Evolutionary conservation across 2,329 filamentous ascomycete species (phyloP), one percentile per base, ranked within the genome.

Genomic region (Fusarium chaquense): DNA sequence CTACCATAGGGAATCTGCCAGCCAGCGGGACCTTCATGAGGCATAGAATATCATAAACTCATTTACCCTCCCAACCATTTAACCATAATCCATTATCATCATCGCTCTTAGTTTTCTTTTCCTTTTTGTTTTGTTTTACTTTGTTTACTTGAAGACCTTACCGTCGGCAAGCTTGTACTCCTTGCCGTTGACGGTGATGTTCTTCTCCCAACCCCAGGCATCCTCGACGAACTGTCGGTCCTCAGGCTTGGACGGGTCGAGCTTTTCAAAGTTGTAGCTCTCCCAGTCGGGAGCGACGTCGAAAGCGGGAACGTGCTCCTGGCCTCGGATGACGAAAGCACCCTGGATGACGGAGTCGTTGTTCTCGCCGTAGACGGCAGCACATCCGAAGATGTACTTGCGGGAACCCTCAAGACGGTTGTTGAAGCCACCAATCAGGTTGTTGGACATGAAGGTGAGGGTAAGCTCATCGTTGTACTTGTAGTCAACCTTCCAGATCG

Each of bases 401-500:
- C 96, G 94, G 80, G 93, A 97, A 72, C 81, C 96, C 89, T 99
- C 96, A 66, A 99, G 93, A 87, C 96, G 96, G 82, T 90, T 89
- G 86, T 98, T 97, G 90, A 99, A 97, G 82, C 96, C 96, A 84
- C 93, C 94, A 81, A 99, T 95, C 83, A 98, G 86, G 90, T 99
- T 99, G 88, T 92, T 93, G 76, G 93, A 95, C 96, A 99, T 99
- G 92, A 99, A 99, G 79, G 92, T 92, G 83, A 96, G 86, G 79
- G 93, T 98, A 75, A 99, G 89, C 90, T 99, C 96, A 67, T 97
- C 90, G 84, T 98, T 97, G 89, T 99, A 99, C 91, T 97, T 98
- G 91, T 97, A 99, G 84, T 94, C 91, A 76, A 94, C 85, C 82
- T 89, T 90, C 93, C 94, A 99, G 82, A 99, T 84, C 59, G 94